Evolutionary conservation across 768 basidiomycete genomes (phyloP), one percentile per base, ranked within the genome.

Genomic region (Mycena maculata): DNA sequence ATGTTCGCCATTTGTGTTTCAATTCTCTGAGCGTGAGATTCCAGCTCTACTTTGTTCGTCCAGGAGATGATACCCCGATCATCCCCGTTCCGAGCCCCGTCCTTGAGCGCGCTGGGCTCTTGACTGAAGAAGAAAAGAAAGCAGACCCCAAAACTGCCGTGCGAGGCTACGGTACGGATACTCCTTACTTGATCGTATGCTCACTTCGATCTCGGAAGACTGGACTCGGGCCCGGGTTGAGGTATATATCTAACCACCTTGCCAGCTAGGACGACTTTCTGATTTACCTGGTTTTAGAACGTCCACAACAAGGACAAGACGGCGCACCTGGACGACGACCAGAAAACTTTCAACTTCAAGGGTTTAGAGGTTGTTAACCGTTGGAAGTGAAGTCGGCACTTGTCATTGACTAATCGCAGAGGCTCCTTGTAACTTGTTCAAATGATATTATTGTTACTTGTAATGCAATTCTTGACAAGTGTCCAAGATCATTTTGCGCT

Each of bases 201-300:
- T 56, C 30, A 12, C 2, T 57, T 7, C 20, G 4, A 22, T 39
- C 20, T 30, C 31, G 6, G 48, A 58, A 65, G 63, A 58, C 20
- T 65, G 63, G 63, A 65, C 63, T 1, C n/a, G 63, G 10, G 63
- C 63, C n/a, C 63, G 63, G 23, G 63, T 65, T 4, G 63, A 58
- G 65, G 65, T 66, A 3, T 31, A 36, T 49, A 55, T 44, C 6
- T 25, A 8, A 44, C 28, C 33, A 3, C 10, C 36, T 36, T 41
- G 45, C 23, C 36, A 38, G 4, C 4, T 16, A 38, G n/a, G 20
- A 39, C n/a, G 4, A 22, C 36, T 48, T 48, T 48, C 31, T 22
- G 18, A 50, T 15, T 39, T 33, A 47, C n/a, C 23, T 6, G 41
- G 15, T 1, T 48, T 28, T 31, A 66, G 65, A 66, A 66, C 42